Evolutionary conservation across 208 protist species (phyloP).

Genomic region (Leishmania tarentolae): DNA sequence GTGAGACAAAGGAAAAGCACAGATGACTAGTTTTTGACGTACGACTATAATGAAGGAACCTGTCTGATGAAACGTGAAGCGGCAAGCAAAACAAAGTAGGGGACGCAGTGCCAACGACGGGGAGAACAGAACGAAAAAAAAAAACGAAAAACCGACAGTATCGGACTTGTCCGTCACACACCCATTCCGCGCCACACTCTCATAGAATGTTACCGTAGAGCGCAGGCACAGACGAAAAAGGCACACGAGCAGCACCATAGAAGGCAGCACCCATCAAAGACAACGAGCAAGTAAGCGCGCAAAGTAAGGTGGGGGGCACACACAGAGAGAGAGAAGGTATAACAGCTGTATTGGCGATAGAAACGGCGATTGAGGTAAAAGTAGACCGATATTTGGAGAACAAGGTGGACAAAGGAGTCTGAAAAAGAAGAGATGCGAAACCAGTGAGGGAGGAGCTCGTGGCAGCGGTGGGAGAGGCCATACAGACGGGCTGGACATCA

Average conservation of each 20-base stretch:
- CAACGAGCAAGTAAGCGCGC: not conserved
- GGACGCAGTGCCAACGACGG: not conserved
- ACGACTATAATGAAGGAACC: not conserved
- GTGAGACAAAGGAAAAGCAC: not conserved
- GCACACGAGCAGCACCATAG: not conserved
- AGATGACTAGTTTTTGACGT: not conserved
- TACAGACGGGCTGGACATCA: not conserved
- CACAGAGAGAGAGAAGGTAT: not conserved
- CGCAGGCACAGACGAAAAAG: not conserved
- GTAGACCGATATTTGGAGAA: not conserved
- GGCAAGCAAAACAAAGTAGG: not conserved
- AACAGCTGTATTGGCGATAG: not conserved
- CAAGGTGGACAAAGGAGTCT: not conserved
- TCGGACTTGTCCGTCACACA: not conserved
- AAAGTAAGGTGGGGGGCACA: not conserved
- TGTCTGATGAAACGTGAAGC: not conserved
- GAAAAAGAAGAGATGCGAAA: not conserved
- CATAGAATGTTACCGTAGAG: not conserved
- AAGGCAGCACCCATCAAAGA: not conserved
- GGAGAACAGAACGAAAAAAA: not conserved
- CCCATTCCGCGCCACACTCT: not conserved
- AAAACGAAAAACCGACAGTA: conserved; percentile 9
- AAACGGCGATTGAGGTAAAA: not conserved
- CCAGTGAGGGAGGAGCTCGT: not conserved
- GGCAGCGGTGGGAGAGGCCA: not conserved